phyloP scores from a whole-genome alignment of 768 basidiomycete genomes.

The Boletales sp. region DNA sequence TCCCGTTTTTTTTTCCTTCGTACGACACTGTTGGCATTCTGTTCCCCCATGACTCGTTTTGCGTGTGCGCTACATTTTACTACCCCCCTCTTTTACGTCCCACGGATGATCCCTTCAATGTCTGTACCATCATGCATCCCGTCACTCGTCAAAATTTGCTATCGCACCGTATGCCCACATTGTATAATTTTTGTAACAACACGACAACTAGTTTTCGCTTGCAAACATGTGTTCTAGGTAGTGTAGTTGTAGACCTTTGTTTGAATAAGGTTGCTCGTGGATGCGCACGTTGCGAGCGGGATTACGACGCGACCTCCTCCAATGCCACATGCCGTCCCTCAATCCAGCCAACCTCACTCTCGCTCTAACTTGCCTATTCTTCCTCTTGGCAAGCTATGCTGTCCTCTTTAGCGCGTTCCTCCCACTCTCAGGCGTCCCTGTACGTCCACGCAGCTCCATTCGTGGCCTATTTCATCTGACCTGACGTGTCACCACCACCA shows the following conservation, averaged over 20 bases:
- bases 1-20: conserved; percentile 7
- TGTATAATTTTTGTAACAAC: conserved; percentile 32
- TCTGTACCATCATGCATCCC: conserved; percentile 28
- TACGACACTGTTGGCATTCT: background rate
- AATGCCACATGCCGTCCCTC: conserved; percentile 23
- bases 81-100: conserved; percentile 16
- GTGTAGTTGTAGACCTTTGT: conserved; percentile 29
- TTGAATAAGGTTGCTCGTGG: conserved; percentile 15
- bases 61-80: conserved; percentile 11
- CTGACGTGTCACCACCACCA: conserved; percentile 33
- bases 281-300: conserved; percentile 20
- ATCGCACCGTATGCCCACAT: conserved; percentile 22
- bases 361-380: conserved; percentile 46
- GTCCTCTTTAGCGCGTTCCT: conserved; percentile 63
- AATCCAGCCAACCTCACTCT: conserved; percentile 48
- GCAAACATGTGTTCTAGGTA: conserved; percentile 15
- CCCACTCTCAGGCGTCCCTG: conserved; percentile 48
- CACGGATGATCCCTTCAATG: conserved; percentile 20
- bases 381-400: conserved; percentile 57
- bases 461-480: background rate
- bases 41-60: background rate
- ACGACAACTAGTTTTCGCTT: conserved; percentile 14
- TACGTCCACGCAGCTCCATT: conserved; percentile 31
- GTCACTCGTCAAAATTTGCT: conserved; percentile 10
- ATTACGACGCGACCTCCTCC: conserved; percentile 24